Evolutionary conservation across 2,329 filamentous ascomycete genomes (phyloP), one percentile per base, ranked within the genome.

Genomic region (Hypoxylon sp.): DNA sequence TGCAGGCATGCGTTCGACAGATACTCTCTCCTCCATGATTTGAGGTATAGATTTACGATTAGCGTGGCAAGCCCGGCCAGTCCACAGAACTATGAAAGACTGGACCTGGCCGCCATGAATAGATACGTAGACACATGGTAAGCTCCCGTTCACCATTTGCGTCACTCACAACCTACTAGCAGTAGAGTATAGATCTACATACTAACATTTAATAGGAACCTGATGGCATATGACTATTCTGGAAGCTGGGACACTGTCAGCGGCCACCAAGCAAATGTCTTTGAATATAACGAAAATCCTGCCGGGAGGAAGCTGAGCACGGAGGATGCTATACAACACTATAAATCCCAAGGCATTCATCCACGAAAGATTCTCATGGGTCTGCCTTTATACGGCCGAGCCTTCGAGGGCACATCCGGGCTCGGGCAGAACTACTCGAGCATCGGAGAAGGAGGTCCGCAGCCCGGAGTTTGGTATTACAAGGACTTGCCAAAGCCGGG

Each of bases 371-470:
- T 97, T 55, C 85, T 92, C 5, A 79, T 96, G 32, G 93, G 93
- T 0, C 86, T 95, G 81, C 92, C 93, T 0, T 83, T 96, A 0
- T 96, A 95, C 75, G 93, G 93, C 0, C 89, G 92, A n/a, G 85
- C 90, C 0, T 96, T 96, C 75, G 81, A 85, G 55, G 82, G 86
- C 48, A 95, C 93, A 0, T 79, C 83, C 4, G 92, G 92, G 0
- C 83, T 90, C 0, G 93, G 92, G 0, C 80, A 84, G 70, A 75
- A 85, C 0, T 96, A 86, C 79, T 82, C 74, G 4, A 91, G 91
- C 10, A 80, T 90, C 13, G 92, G 91, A 0, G 77, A 81, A 17
- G 91, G 90, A 0, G 76, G 80, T 1, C 69, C 78, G 21, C 87
- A 92, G 76, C 76, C 84, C 1, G 91, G 91, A 3, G 77, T 80